These are phyloP conservation scores for Takashimella koratensis DNA, from an alignment of 1,284 basidiomycete genomes.

Conservation along the genomic window DNA sequence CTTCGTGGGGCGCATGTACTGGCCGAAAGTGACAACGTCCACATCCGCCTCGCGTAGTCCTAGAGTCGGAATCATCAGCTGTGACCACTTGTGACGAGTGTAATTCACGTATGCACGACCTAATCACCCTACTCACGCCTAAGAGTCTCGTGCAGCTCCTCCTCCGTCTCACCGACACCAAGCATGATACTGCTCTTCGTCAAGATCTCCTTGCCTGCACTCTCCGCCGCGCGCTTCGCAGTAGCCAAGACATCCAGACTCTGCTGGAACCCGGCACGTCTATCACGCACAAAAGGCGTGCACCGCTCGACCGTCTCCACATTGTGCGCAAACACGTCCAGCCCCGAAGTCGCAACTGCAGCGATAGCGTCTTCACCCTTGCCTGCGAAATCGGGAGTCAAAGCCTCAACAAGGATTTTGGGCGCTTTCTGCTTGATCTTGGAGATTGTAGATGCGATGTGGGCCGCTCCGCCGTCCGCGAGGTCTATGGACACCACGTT, in stretches of 20 bases:
- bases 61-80: conserved; percentile 38
- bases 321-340: conserved; percentile 99
- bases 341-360: conserved; percentile 79
- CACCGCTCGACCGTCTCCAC: conserved; percentile 91
- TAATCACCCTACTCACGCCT: conserved; percentile 59
- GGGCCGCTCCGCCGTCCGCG: conserved; percentile 82
- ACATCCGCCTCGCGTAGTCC: conserved; percentile 84
- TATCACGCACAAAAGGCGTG: conserved; percentile 92
- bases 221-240: conserved; percentile 78
- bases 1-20: conserved; percentile 99
- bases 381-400: conserved; percentile 93
- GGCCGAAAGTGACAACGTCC: conserved; percentile 98
- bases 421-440: conserved; percentile 98
- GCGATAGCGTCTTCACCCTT: conserved; percentile 66
- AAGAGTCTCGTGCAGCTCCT: conserved; percentile 79
- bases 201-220: conserved; percentile 69
- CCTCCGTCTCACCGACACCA: conserved; percentile 86
- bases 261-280: conserved; percentile 87
- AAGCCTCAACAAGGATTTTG: conserved; percentile 90
- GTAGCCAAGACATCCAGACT: conserved; percentile 79
- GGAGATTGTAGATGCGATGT: conserved; percentile 90
- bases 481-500: conserved; percentile 60
- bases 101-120: not conserved
- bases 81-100: not conserved
- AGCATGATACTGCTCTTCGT: conserved; percentile 99